Evolutionary conservation across 1,284 basidiomycete genomes (phyloP).

Genomic region (Rhodotorula sp.): DNA sequence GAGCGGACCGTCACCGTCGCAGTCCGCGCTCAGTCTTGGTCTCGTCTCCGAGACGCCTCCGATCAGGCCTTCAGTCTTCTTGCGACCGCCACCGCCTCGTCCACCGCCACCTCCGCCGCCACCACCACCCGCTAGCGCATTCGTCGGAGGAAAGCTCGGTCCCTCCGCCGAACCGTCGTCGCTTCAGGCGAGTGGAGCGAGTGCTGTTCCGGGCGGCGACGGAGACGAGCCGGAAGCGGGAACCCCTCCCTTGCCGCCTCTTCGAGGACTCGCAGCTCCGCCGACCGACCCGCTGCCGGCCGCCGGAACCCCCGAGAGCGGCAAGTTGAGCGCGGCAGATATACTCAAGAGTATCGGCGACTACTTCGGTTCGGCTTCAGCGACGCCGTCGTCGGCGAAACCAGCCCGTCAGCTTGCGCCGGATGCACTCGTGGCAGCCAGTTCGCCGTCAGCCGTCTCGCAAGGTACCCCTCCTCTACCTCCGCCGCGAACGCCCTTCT

Average conservation of each 20-base stretch:
- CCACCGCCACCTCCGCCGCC: constrained; percentile 6
- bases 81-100: not conserved
- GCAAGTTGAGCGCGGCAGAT: constrained; percentile 33
- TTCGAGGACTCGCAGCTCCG: not conserved
- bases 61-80: not conserved
- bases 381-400: not conserved
- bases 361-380: constrained; percentile 26
- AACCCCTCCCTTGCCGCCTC: constrained; percentile 27
- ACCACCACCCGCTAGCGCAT: not conserved
- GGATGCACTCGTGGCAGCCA: not conserved
- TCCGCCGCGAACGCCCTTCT: not conserved
- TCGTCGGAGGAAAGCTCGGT: not conserved
- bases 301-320: not conserved
- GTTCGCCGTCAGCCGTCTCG: not conserved
- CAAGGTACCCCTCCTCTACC: not conserved
- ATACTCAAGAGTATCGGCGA: constrained; percentile 40
- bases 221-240: constrained; percentile 27
- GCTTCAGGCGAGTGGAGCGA: too few relatives aligned
- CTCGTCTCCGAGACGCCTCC: constrained; percentile 24
- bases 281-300: too few relatives aligned
- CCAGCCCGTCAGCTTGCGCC: constrained; percentile 1
- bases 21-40: not conserved
- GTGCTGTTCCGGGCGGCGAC: too few relatives aligned
- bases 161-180: not conserved
- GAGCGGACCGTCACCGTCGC: not conserved